Base-by-base conservation (phyloP, 352 stramenopile genomes). In the Pythium diclinum region DNA sequence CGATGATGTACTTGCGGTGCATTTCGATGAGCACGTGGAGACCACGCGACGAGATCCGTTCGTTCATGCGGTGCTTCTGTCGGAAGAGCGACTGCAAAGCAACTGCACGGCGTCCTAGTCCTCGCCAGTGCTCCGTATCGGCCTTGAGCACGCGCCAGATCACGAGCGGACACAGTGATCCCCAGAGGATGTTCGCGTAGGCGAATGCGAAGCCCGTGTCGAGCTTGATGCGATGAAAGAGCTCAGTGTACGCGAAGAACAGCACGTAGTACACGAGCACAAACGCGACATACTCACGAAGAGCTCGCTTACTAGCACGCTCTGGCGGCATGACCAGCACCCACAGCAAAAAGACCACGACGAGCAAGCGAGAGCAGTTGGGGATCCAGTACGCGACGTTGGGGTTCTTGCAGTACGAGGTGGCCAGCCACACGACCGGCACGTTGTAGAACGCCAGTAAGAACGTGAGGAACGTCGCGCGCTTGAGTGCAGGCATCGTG, bases 1-100 rank as follows among this genome's bases (percentile, higher is more conserved):
- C 83, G 23, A 94, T 86, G 36, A 91, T 85, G 52, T 82, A 76
- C 55, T 87, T 84, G 30, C 77, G 78, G 48, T 91, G 73, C 76
- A 88, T 87, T 57, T 91, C 76, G 52, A 87, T 83, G 6, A 92
- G 67, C 55, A 91, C 69, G 57, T 89, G 77, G 19, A 92, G 72
- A 3, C 87, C 77, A 4, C 68, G 49, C 14, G 72, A 61, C 30
- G 72, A 78, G 52, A 78, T 63, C 52, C 67, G 67, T 33, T 74
- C 67, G 49, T 70, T 44, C 21, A 67, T 48, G 28, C 36, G 47
- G 38, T 61, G 32, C 52, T 72, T 61, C 16, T 61, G 53, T 11
- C 62, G 65, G 53, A 88, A 87, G 1, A 85, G 52, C 0, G 54
- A 69, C 51, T 93, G 85, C 0, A 92, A 68, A 30, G 69, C 61